Evolutionary conservation across 169 alveolate genomes (phyloP).

Genomic region (Besnoitia besnoiti): DNA sequence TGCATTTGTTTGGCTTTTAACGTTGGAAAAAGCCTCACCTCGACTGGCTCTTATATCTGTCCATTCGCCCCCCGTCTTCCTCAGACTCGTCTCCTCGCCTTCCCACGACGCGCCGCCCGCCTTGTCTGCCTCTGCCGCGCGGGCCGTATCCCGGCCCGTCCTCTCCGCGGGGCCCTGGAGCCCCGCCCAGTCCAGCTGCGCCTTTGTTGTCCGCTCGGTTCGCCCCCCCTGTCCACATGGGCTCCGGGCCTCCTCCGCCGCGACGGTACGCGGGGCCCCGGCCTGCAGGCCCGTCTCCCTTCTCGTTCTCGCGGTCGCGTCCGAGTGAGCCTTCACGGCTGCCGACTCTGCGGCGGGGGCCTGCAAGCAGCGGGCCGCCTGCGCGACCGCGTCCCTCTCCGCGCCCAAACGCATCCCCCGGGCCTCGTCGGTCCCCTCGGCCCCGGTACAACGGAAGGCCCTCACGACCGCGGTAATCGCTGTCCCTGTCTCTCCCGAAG

Average conservation of each 20-base stretch:
- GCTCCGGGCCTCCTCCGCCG: not conserved
- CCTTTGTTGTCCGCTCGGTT: not conserved
- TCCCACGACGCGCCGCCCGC: not conserved
- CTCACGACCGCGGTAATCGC: not conserved
- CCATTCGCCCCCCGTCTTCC: not conserved
- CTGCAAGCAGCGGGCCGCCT: too few relatives aligned
- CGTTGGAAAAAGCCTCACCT: not conserved
- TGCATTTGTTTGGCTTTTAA: too few relatives aligned
- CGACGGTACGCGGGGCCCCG: not conserved
- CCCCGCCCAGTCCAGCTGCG: too few relatives aligned
- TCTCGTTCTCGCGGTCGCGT: too few relatives aligned
- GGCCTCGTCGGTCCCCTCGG: not conserved
- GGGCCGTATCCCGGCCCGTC: not conserved
- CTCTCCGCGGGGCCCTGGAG: not conserved
- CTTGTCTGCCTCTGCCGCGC: not conserved
- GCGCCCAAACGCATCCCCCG: not conserved
- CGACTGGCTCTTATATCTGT: not conserved
- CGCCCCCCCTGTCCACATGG: not conserved
- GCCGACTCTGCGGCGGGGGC: too few relatives aligned
- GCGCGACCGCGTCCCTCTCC: not conserved
- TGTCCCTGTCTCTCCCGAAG: not conserved
- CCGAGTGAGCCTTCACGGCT: too few relatives aligned
- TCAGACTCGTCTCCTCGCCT: not conserved
- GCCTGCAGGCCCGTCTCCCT: not conserved
- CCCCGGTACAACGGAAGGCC: not conserved